Conservation (phyloP, 345 rosid species). For the Cochlearia excelsa region DNA sequence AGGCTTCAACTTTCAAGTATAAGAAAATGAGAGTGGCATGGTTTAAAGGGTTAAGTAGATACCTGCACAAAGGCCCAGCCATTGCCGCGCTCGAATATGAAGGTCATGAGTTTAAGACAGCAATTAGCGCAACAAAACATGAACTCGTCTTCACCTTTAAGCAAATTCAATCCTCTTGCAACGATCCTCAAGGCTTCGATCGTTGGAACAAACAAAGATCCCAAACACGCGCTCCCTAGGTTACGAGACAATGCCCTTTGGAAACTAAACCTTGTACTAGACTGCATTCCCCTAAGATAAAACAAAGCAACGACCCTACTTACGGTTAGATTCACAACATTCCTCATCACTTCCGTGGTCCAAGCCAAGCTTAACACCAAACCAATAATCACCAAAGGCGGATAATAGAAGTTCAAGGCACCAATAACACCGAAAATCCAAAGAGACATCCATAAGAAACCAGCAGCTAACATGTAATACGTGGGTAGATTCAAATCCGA, state of each 20-base stretch:
- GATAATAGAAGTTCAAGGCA: constrained; percentile 63
- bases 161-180: constrained; percentile 81
- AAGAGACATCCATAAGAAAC: constrained; percentile 95
- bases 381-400: constrained; percentile 54
- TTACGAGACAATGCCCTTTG: constrained; percentile 78
- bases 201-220: constrained; percentile 83
- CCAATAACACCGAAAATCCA: constrained; percentile 93
- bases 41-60: constrained; percentile 14
- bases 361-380: constrained; percentile 63
- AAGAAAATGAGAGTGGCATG: constrained; percentile 14
- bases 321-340: constrained; percentile 77
- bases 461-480: constrained; percentile 76
- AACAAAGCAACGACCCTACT: constrained; percentile 70
- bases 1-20: neutral
- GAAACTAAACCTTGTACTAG: constrained; percentile 77
- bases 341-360: constrained; percentile 96
- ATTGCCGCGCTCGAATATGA: constrained; percentile 77
- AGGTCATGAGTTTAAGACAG: constrained; percentile 74
- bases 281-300: constrained; percentile 89
- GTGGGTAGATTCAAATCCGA: constrained; percentile 71
- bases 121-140: constrained; percentile 99
- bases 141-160: constrained; percentile 97
- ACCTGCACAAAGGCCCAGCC: constrained; percentile 99
- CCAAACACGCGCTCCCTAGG: constrained; percentile 95
- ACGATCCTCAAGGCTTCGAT: constrained; percentile 85